Conservation (phyloP, 805 yeast genomes). For the Candida insectalens region DNA sequence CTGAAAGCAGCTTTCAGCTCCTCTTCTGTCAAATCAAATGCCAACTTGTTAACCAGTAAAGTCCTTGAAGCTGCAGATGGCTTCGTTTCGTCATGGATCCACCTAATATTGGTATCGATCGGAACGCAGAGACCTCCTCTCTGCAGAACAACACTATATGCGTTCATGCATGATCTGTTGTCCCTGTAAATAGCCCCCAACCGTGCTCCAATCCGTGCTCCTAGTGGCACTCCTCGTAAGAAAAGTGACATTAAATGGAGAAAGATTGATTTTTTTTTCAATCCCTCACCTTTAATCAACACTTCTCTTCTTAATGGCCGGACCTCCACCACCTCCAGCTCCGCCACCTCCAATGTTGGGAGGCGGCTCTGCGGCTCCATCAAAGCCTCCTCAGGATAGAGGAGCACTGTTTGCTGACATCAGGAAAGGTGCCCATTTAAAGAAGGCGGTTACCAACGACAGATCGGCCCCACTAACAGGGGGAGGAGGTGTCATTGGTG, state of each 20-base stretch:
- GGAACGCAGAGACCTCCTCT: too few species aligned
- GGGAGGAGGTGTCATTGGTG: slow-evolving; percentile 19
- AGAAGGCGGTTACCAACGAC: slow-evolving; percentile 56
- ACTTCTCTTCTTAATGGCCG: slow-evolving; percentile 23
- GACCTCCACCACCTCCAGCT: slow-evolving; percentile 55
- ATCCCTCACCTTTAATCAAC: neutral
- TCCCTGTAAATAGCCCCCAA: too few species aligned
- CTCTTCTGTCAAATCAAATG: slow-evolving; percentile 15
- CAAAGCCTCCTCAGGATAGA: slow-evolving; percentile 26
- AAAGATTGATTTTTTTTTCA: too few species aligned
- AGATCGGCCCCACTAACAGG: slow-evolving; percentile 46
- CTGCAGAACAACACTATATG: too few species aligned
- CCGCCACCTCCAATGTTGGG: slow-evolving; percentile 36
- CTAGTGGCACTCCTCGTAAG: too few species aligned
- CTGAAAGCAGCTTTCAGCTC: slow-evolving; percentile 17
- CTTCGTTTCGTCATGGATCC: too few species aligned
- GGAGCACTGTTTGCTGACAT: slow-evolving; percentile 72
- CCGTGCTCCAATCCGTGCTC: neutral
- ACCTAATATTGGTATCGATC: too few species aligned
- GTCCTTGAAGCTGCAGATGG: slow-evolving; percentile 6
- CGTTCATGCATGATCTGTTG: too few species aligned
- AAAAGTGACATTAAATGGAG: too few species aligned
- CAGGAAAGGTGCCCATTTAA: slow-evolving; percentile 54
- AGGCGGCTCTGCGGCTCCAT: slow-evolving; percentile 16
- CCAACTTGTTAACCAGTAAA: slow-evolving; percentile 13